Evolutionary conservation across 164 flowering plant genomes (phyloP), one percentile per base, ranked within the genome.

Genomic region (Pachysandra terminalis): DNA sequence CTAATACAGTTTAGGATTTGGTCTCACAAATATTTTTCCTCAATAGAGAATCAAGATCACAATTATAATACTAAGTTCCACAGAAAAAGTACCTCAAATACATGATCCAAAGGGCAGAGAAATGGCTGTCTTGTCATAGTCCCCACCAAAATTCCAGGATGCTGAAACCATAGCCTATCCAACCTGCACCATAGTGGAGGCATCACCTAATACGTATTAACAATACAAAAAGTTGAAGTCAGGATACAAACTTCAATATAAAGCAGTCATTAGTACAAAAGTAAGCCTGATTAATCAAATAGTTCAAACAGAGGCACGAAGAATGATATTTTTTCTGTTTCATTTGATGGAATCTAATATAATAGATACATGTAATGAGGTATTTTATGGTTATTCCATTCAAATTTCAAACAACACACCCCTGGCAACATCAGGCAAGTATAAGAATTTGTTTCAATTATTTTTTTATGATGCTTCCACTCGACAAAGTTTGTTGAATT

Each of bases 181-280:
- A 96, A 76, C 81, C 97, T 88, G 87, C 99, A 96, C 98, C 99
- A 96, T 69, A 96, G 64, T 65, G 96, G 96, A 77, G 99, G 98
- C 97, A 96, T 93, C 67, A 96, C 96, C 99, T 96, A 79, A 55
- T 82, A 51, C 69, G 76, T 73, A 77, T 54, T 56, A 59, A 72
- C 37, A 57, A 21, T 17, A 68, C 19, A 65, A 68, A 55, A 56
- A 15, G 15, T 19, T 19, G 37, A 72, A n/a, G 63, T 81, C 37
- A 73, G 73, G n/a, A 72, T 21, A 59, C 28, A 22, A n/a, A 61
- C 23, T n/a, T 45, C n/a, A 24, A 0, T 32, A 54, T 32, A 10
- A 19, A 56, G 22, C 19, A 55, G 25, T 55, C 14, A 23, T 41
- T 37, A 56, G 16, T 55, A 37, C 32, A 24, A 32, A 1, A 1